Evolutionary conservation across 2,329 filamentous ascomycete genomes (phyloP), one percentile per base, ranked within the genome.

Genomic region (Calonectria henricotiae): DNA sequence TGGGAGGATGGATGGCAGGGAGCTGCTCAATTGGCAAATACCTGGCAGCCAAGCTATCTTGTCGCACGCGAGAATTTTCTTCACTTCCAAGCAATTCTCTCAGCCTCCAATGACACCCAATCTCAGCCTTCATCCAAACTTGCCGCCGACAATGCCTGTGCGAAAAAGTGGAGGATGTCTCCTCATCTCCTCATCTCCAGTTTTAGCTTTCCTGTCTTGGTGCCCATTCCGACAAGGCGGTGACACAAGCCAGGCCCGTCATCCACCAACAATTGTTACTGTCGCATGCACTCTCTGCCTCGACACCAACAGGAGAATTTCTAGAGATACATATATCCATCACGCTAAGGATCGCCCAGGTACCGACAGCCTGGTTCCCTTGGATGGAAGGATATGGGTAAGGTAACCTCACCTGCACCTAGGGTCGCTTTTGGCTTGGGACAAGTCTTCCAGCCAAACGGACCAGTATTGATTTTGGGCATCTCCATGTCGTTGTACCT

Each of bases 231-330:
- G 55, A 55, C 25, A 32, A 61, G 51, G 67, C 62, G 67, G 67
- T 69, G 67, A 65, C 62, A 69, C 67, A 65, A 55, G 30, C 54
- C 25, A 62, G 62, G 51, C 44, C 27, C 63, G 35, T 65, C 35
- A 8, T 37, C 41, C 39, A n/a, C 47, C 43, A 54, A 46, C 49
- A 54, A 63, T 46, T 46, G 30, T 23, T 41, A n/a, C 44, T 15
- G 15, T 27, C 27, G 39, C 60, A 67, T 62, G 47, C 47, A 44
- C 47, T 46, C 35, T 39, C 37, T 35, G 23, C 44, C 20, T 68
- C 65, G 47, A 58, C 64, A 63, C 65, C 58, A 55, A 55, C 62
- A 11, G 30, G 20, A 44, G 20, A 63, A 68, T 41, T 62, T 62
- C 23, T 37, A 49, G 23, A 37, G 17, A 54, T 39, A 47, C 41